Conservation (phyloP, 129 eudicot species). For the Centella asiatica region DNA sequence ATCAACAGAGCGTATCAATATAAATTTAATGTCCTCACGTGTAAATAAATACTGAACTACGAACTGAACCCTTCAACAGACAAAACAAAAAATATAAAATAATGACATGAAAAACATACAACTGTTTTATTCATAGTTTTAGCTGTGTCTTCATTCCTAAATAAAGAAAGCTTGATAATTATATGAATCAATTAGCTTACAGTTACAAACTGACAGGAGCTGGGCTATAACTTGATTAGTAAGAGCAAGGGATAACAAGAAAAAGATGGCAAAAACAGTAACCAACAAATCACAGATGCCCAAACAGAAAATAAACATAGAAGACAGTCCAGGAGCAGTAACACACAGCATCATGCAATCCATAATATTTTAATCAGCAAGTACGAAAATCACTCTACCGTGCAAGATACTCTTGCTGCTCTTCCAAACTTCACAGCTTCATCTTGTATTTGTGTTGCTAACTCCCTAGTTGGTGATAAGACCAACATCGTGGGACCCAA, state of each 20-base stretch:
- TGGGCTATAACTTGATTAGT: too few relatives aligned
- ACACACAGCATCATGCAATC: not conserved
- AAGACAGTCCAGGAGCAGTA: not conserved
- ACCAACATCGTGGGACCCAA: constrained; percentile 90
- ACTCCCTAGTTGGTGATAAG: constrained; percentile 89
- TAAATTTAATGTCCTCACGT: too few relatives aligned
- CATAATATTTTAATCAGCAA: not conserved
- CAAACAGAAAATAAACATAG: not conserved
- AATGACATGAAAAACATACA: not conserved
- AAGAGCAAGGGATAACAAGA: too few relatives aligned
- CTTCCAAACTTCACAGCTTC: constrained; percentile 88
- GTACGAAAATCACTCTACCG: constrained; percentile 41
- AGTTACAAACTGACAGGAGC: not conserved
- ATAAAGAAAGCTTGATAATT: not conserved
- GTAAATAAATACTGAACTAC: not conserved
- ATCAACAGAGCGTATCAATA: too few relatives aligned
- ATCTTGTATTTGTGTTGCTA: constrained; percentile 95
- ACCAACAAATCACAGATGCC: not conserved
- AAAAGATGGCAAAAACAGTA: not conserved
- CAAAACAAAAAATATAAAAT: not conserved
- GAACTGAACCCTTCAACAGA: not conserved
- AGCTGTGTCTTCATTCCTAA: not conserved
- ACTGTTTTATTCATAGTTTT: not conserved
- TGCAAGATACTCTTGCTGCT: constrained; percentile 69
- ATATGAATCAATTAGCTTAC: not conserved